phyloP scores from a whole-genome alignment of 2,329 filamentous ascomycete species.

The Mariannaea sp. region DNA sequence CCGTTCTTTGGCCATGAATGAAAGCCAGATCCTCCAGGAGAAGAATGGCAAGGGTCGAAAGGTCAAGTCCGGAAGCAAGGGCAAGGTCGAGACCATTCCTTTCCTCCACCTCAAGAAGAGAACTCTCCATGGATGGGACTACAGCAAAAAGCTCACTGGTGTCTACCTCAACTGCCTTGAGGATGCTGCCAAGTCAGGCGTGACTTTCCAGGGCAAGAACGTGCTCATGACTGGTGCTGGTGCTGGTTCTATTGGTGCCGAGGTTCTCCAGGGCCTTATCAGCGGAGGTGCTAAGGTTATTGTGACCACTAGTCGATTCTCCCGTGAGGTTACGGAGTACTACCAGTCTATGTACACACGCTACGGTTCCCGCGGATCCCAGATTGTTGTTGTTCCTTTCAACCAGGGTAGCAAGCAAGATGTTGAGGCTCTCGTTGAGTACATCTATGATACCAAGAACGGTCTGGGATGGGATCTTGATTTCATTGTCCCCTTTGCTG shows the following conservation, averaged over 20 bases:
- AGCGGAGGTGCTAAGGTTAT: conserved; percentile 96
- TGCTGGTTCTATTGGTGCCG: conserved; percentile 95
- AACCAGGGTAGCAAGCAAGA: conserved; percentile 99
- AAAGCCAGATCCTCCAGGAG: conserved; percentile 92
- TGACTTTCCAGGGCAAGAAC: conserved; percentile 94
- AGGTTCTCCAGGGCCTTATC: conserved; percentile 93
- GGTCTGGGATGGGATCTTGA: conserved; percentile 98
- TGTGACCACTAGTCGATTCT: conserved; percentile 96
- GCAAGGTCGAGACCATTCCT: conserved; percentile 95
- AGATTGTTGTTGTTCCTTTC: conserved; percentile 97
- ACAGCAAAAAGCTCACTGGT: conserved; percentile 97
- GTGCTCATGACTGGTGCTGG: conserved; percentile 98
- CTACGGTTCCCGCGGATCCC: conserved; percentile 89
- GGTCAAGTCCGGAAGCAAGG: conserved; percentile 67
- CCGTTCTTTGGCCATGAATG: conserved; percentile 94
- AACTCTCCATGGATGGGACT: conserved; percentile 93
- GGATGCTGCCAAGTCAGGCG: conserved; percentile 82
- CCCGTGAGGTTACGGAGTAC: conserved; percentile 96
- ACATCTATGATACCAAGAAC: conserved; percentile 96
- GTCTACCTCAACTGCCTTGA: conserved; percentile 91
- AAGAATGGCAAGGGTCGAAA: conserved; percentile 74
- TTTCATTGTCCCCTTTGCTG: conserved; percentile 93
- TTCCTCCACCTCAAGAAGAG: conserved; percentile 98
- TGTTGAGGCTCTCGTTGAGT: conserved; percentile 89
- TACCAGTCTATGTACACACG: conserved; percentile 99